These are phyloP conservation scores for Umbilicus rupestris DNA, from an alignment of 164 flowering plant species.

Conservation along the genomic window DNA sequence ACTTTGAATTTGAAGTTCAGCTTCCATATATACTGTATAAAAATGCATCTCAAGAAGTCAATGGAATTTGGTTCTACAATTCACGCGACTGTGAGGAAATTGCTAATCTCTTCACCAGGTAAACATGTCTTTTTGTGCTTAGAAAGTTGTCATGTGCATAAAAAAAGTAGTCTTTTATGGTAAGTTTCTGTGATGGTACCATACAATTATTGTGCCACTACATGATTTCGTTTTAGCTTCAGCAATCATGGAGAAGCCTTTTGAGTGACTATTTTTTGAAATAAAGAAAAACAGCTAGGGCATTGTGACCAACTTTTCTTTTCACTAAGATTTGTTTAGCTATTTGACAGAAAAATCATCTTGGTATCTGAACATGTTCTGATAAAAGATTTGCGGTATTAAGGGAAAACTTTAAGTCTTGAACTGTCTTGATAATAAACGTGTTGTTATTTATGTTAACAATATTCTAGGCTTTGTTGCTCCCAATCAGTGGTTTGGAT, in stretches of 20 bases:
- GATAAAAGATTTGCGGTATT: too few relatives aligned
- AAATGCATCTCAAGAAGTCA: constrained; percentile 82
- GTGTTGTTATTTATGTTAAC: neutral
- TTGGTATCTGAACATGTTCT: too few relatives aligned
- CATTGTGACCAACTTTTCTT: neutral
- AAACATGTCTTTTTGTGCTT: neutral
- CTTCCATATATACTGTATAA: constrained; percentile 74
- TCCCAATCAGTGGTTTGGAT: neutral
- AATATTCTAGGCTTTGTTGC: neutral
- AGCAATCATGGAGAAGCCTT: neutral
- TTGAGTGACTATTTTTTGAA: neutral
- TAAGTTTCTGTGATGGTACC: neutral
- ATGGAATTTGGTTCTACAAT: constrained; percentile 96
- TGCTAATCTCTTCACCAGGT: constrained; percentile 81
- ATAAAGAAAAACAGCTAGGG: too few relatives aligned
- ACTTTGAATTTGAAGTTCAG: constrained; percentile 88
- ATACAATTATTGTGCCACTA: neutral
- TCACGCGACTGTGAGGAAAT: constrained; percentile 81
- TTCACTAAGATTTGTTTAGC: neutral
- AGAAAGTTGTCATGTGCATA: neutral
- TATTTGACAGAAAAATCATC: neutral
- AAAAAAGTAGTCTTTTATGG: neutral
- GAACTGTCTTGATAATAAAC: too few relatives aligned
- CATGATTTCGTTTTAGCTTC: neutral
- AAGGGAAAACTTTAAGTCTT: too few relatives aligned